Conservation (phyloP, 2,329 filamentous ascomycete genomes). For the Colletotrichum musae region DNA sequence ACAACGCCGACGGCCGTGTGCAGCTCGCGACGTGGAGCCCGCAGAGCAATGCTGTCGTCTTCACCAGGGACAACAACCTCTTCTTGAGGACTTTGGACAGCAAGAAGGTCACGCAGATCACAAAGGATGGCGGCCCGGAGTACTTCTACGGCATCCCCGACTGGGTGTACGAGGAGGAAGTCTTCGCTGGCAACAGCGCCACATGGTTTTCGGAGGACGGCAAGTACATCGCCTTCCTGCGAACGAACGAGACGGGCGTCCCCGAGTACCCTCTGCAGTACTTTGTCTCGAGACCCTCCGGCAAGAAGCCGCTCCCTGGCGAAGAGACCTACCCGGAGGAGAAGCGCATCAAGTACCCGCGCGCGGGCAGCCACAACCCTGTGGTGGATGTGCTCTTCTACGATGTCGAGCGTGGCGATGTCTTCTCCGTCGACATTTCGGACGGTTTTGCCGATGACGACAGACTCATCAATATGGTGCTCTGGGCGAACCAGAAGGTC, state of each 20-base stretch:
- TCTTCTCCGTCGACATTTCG: constrained; percentile 84
- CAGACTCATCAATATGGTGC: constrained; percentile 90
- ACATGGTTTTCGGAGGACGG: constrained; percentile 92
- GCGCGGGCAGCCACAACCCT: constrained; percentile 94
- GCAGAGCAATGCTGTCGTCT: constrained; percentile 87
- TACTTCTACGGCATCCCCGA: constrained; percentile 97
- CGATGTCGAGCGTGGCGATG: constrained; percentile 81
- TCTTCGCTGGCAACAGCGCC: constrained; percentile 80
- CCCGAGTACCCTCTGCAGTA: constrained; percentile 95
- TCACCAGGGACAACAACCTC: constrained; percentile 91
- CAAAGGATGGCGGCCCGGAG: constrained; percentile 86
- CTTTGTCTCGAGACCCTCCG: constrained; percentile 89
- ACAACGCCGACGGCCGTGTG: constrained; percentile 73
- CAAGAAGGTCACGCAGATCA: constrained; percentile 78
- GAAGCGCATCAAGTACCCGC: constrained; percentile 95
- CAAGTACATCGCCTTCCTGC: constrained; percentile 84
- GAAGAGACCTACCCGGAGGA: constrained; percentile 93
- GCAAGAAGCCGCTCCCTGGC: constrained; percentile 75
- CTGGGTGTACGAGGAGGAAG: constrained; percentile 92
- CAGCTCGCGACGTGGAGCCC: constrained; percentile 95
- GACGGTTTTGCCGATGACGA: constrained; percentile 86
- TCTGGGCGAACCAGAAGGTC: constrained; percentile 90
- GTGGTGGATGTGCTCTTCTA: constrained; percentile 91
- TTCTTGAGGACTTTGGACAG: constrained; percentile 77
- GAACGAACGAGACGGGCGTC: constrained; percentile 90